Percentiles rank a stretch among this genome's conserved stretches.
phyloP scores from a whole-genome alignment of 345 rosid genomes.

The Eucalyptus sideroxylon region DNA sequence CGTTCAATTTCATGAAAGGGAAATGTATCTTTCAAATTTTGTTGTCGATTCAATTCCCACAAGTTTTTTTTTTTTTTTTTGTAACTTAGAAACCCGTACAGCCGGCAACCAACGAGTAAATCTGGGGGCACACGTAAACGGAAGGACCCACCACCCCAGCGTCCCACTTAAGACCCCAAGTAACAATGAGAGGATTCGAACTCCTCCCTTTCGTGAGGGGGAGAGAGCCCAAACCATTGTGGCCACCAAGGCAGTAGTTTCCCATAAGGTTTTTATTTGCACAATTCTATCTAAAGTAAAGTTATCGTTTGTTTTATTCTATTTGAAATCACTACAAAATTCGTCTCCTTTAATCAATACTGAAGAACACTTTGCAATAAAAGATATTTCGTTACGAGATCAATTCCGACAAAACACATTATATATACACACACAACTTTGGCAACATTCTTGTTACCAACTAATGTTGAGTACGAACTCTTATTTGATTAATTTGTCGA shows the following conservation, averaged over 20 bases:
- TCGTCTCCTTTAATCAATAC: neutral
- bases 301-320: neutral
- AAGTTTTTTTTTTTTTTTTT: too few relatives aligned
- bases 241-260: too few relatives aligned
- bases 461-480: neutral
- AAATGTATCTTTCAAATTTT: neutral
- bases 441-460: neutral
- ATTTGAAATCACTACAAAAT: neutral
- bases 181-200: too few relatives aligned
- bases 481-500: neutral
- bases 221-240: too few relatives aligned
- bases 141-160: too few relatives aligned
- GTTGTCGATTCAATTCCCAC: neutral
- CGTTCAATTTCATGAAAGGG: neutral
- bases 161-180: too few relatives aligned
- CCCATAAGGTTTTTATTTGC: too few relatives aligned
- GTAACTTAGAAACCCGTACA: rapidly evolving
- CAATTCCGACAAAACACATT: neutral
- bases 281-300: neutral
- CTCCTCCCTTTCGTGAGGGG: too few relatives aligned
- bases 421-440: neutral
- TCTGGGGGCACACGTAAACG: rapidly evolving
- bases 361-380: neutral
- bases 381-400: neutral
- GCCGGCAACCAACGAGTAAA: too few relatives aligned